These are phyloP conservation scores for Phytophthora melonis DNA, from an alignment of 352 stramenopile genomes.

Conservation along the genomic window DNA sequence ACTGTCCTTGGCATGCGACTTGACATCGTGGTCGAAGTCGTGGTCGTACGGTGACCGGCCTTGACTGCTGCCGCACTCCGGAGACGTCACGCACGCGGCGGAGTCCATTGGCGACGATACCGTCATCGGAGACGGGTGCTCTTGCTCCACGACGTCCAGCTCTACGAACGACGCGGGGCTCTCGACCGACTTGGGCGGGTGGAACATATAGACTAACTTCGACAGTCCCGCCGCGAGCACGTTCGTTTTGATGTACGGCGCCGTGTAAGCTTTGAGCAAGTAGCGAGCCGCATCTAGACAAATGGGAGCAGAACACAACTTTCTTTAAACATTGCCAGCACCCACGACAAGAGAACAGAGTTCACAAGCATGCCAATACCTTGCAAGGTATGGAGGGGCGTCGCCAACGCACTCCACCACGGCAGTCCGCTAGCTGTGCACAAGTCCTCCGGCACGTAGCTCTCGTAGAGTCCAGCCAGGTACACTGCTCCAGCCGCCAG, in stretches of 20 bases:
- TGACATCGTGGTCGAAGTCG: constrained; percentile 78
- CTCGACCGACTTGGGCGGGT: constrained; percentile 65
- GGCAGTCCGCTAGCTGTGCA: constrained; percentile 61
- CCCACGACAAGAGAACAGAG: constrained; percentile 48
- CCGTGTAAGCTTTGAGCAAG: constrained; percentile 81
- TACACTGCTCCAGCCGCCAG: constrained; percentile 86
- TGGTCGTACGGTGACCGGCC: constrained; percentile 76
- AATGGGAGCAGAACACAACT: constrained; percentile 58
- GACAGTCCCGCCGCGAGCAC: constrained; percentile 75
- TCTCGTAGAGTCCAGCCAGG: constrained; percentile 85
- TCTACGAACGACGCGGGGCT: constrained; percentile 58
- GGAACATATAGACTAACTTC: constrained; percentile 81
- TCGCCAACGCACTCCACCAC: constrained; percentile 80
- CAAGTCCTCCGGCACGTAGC: constrained; percentile 72
- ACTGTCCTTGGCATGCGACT: constrained; percentile 55
- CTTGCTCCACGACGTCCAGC: constrained; percentile 54
- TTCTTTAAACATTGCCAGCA: constrained; percentile 73
- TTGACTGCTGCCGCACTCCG: constrained; percentile 76
- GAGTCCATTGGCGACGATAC: constrained; percentile 74
- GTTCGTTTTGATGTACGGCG: constrained; percentile 81
- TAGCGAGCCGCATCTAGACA: constrained; percentile 83
- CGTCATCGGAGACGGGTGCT: constrained; percentile 36
- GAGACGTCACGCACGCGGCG: constrained; percentile 74
- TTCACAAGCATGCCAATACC: constrained; percentile 65
- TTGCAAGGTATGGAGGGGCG: constrained; percentile 81